Evolutionary conservation across 768 basidiomycete genomes (phyloP).

Genomic region (Cyclocybe aegerita): DNA sequence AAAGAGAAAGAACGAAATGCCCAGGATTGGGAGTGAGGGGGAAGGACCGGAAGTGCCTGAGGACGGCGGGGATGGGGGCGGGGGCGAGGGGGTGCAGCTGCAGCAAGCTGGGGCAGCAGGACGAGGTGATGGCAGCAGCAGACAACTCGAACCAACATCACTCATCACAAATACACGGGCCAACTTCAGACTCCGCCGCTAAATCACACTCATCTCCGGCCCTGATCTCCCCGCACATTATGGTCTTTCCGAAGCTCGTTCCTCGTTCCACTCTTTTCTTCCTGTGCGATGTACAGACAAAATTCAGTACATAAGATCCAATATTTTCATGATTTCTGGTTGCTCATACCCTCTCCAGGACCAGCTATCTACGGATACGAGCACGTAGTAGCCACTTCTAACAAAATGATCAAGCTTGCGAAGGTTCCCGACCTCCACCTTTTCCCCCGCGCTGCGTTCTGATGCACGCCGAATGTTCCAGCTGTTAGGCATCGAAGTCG

Average conservation of each 20-base stretch:
- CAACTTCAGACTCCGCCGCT: slow-evolving; percentile 15
- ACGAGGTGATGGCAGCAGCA: slow-evolving; percentile 14
- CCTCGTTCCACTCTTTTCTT: slow-evolving; percentile 59
- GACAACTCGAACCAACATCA: slow-evolving; percentile 22
- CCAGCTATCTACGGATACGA: slow-evolving; percentile 69
- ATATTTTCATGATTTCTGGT: neutral
- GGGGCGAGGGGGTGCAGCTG: slow-evolving; percentile 13
- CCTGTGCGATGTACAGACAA: slow-evolving; percentile 81
- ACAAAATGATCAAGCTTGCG: slow-evolving; percentile 77
- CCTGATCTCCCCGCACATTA: slow-evolving; percentile 10
- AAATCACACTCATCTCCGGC: slow-evolving; percentile 11
- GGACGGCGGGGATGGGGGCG: slow-evolving; percentile 18
- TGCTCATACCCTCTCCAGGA: slow-evolving; percentile 14
- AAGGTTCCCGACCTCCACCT: slow-evolving; percentile 40
- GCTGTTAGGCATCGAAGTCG: slow-evolving; percentile 66
- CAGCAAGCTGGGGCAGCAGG: slow-evolving; percentile 15
- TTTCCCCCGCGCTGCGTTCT: slow-evolving; percentile 1
- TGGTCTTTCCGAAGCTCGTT: slow-evolving; percentile 25
- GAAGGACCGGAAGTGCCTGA: slow-evolving; percentile 40
- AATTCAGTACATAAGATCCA: slow-evolving; percentile 53
- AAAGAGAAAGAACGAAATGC: slow-evolving; percentile 30
- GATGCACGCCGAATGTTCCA: slow-evolving; percentile 19
- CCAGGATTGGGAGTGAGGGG: slow-evolving; percentile 32
- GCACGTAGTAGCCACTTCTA: slow-evolving; percentile 63
- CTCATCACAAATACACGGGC: slow-evolving; percentile 13